A percentile compares a stretch with the other conserved stretches of the same genome.
Conservation (phyloP, 2,329 filamentous ascomycete species). For the Pyrenophora teres region DNA sequence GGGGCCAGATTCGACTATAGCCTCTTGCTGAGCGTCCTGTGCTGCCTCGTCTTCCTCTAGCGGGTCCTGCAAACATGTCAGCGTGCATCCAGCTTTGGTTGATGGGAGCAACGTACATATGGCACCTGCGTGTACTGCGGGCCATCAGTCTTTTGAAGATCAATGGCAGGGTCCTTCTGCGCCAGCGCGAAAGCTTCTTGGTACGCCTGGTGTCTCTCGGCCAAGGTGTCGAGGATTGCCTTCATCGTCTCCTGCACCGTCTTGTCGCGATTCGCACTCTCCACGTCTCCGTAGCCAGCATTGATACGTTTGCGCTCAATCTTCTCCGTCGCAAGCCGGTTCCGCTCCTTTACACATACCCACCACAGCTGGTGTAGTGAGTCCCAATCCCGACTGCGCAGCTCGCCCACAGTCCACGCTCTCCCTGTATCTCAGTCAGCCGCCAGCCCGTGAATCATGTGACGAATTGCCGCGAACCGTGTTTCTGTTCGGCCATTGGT, state of each 20-base stretch:
- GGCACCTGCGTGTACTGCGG: constrained; percentile 32
- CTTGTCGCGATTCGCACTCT: constrained; percentile 66
- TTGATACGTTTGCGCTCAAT: constrained; percentile 70
- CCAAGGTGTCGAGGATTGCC: constrained; percentile 81
- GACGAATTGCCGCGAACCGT: constrained; percentile 58
- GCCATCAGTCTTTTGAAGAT: constrained; percentile 30
- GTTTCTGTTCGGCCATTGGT: constrained; percentile 70
- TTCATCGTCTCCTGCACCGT: constrained; percentile 78
- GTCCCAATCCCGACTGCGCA: constrained; percentile 89
- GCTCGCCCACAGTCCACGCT: constrained; percentile 81
- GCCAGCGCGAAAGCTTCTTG: constrained; percentile 71
- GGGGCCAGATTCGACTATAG: neutral
- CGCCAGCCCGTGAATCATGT: neutral
- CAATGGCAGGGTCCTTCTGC: constrained; percentile 54
- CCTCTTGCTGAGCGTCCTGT: constrained; percentile 6
- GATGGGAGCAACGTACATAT: constrained; percentile 24
- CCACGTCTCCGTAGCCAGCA: constrained; percentile 73
- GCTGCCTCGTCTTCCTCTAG: constrained; percentile 23
- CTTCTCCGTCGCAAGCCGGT: constrained; percentile 79
- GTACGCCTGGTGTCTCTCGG: constrained; percentile 88
- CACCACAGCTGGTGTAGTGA: constrained; percentile 93
- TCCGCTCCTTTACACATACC: constrained; percentile 89
- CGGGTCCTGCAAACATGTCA: constrained; percentile 24
- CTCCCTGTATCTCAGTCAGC: constrained; percentile 58
- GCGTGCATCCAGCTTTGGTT: neutral